Conservation (phyloP, 2,329 filamentous ascomycete species). For the Tolypocladium ovalisporum region DNA sequence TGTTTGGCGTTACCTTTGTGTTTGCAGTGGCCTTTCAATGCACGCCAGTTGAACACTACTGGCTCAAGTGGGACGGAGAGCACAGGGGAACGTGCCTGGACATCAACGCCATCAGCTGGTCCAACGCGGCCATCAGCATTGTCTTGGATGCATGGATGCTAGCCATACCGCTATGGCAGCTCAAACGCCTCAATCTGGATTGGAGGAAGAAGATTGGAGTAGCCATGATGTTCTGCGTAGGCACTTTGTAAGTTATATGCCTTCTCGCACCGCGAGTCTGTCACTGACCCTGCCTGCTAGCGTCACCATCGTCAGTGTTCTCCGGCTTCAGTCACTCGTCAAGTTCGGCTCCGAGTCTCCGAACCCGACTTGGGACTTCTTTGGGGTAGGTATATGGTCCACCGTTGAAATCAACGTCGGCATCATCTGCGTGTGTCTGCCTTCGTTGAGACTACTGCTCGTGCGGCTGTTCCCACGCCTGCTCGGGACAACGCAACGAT, state of each 20-base stretch:
- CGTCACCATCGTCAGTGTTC: slow-evolving; percentile 25
- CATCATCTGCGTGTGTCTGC: slow-evolving; percentile 28
- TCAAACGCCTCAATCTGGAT: slow-evolving; percentile 29
- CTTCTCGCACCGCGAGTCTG: neutral
- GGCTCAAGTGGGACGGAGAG: slow-evolving; percentile 39
- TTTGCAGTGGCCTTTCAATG: slow-evolving; percentile 38
- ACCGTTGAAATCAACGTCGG: slow-evolving; percentile 26
- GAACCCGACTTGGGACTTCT: slow-evolving; percentile 24
- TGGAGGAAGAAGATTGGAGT: slow-evolving; percentile 39
- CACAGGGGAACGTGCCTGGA: slow-evolving; percentile 36
- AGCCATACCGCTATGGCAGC: slow-evolving; percentile 34
- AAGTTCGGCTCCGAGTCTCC: slow-evolving; percentile 14
- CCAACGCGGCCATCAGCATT: slow-evolving; percentile 42
- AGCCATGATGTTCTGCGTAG: slow-evolving; percentile 38
- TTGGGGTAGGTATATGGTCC: slow-evolving; percentile 22
- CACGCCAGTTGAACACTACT: slow-evolving; percentile 37
- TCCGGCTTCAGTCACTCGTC: slow-evolving; percentile 23
- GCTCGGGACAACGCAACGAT: slow-evolving; percentile 16
- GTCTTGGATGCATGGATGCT: slow-evolving; percentile 41
- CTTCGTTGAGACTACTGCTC: slow-evolving; percentile 22
- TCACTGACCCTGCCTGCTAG: slow-evolving; percentile 8
- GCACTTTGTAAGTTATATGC: slow-evolving; percentile 24
- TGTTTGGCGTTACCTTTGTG: slow-evolving; percentile 30
- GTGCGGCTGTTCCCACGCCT: slow-evolving; percentile 26
- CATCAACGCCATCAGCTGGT: slow-evolving; percentile 37